Evolutionary conservation across 768 basidiomycete genomes (phyloP), one percentile per base, ranked within the genome.

Genomic region (Pisolithus marmoratus): DNA sequence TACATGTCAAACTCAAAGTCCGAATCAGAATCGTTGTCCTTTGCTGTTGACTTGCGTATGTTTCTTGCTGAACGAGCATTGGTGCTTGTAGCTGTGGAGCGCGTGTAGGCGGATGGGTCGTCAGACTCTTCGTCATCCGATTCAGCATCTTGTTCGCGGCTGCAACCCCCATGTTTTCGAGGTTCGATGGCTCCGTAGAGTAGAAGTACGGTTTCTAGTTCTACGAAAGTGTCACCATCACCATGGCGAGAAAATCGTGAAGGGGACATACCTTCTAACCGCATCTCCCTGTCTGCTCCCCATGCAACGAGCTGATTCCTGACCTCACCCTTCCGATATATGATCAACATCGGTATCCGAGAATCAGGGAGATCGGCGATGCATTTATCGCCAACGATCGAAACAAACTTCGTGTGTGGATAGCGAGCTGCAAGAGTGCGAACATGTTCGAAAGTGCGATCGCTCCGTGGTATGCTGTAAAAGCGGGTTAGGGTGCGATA

Each of bases 311-410:
- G 74, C 66, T 97, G 93, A 55, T 88, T 87, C 44, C 80, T 74
- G 31, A 98, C 86, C 41, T 94, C 87, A n/a, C 96, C 96, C 58
- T 86, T 87, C 43, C 88, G 83, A 70, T 99, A 98, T 27, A 95
- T 72, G 57, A 99, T 84, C 52, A 98, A 72, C 77, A 95, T 98
- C 1, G 96, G 96, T 38, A 93, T 70, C 48, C 93, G 84, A 36
- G 81, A 76, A 60, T 97, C 96, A 14, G 94, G 95, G 34, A 98
- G 84, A 69, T 97, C 87, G n/a, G 90, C 84, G 60, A 99, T 96
- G 72, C 93, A 95, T 68, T 93, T 93, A 71, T 90, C 82, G 36
- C 94, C 93, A 4, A 94, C 83, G 60, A 98, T 98, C 11, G 90
- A 92, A 54, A 97, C 87, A 59, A 99, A 96, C 71, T 98, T 98